phyloP scores from a whole-genome alignment of 768 basidiomycete genomes.

The Collybiopsis luxurians region DNA sequence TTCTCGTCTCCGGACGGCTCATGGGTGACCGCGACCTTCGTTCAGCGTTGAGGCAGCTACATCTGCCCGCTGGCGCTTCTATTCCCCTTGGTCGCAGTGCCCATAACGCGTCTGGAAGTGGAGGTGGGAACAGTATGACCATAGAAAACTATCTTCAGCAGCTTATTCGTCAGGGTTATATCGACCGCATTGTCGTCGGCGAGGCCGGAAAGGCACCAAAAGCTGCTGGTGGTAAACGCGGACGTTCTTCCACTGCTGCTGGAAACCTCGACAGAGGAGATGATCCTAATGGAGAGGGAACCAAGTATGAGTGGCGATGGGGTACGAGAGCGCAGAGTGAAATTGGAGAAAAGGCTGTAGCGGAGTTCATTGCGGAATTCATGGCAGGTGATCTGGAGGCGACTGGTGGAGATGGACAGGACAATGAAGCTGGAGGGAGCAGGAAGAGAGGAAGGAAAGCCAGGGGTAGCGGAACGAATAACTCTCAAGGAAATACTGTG shows the following conservation, averaged over 20 bases:
- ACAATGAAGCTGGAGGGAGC: conserved; percentile 24
- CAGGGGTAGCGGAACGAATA: conserved; percentile 16
- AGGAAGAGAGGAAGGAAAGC: conserved; percentile 12
- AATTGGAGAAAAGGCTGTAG: conserved; percentile 76
- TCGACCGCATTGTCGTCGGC: conserved; percentile 64
- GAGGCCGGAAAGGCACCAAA: conserved; percentile 37
- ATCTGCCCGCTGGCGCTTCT: conserved; percentile 46
- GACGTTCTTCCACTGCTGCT: conserved; percentile 44
- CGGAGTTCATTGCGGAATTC: conserved; percentile 76
- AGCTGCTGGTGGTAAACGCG: conserved; percentile 46
- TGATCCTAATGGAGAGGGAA: conserved; percentile 32
- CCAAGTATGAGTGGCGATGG: conserved; percentile 79
- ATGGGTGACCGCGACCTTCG: conserved; percentile 80
- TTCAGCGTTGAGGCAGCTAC: conserved; percentile 64
- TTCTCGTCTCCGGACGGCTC: conserved; percentile 77
- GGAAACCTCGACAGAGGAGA: conserved; percentile 17
- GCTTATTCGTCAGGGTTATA: conserved; percentile 70
- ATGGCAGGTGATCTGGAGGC: conserved; percentile 50
- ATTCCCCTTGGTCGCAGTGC: conserved; percentile 49
- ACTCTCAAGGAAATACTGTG: conserved; percentile 8
- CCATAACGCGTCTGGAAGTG: background rate
- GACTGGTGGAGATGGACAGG: conserved; percentile 34
- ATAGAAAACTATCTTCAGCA: conserved; percentile 65
- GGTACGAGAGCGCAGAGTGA: conserved; percentile 78
- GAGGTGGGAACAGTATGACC: conserved; percentile 26